Evolutionary conservation across 768 basidiomycete genomes (phyloP).

Genomic region (Pleurotus pulmonarius): DNA sequence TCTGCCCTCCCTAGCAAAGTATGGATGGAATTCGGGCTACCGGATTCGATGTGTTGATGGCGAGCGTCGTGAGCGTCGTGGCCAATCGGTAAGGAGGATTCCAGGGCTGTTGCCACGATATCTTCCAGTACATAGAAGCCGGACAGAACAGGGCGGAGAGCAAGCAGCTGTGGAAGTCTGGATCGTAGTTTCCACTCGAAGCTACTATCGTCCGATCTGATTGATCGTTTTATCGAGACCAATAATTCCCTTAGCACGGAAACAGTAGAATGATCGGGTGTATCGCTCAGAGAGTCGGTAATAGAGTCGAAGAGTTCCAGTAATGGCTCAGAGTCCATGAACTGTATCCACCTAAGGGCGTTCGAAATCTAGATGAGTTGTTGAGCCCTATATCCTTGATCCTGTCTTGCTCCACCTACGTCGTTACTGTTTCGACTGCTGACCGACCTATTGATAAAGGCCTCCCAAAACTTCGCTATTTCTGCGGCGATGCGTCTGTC

Average conservation of each 20-base stretch:
- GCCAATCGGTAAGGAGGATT: conserved; percentile 34
- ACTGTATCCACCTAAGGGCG: conserved; percentile 52
- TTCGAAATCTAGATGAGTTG: conserved; percentile 17
- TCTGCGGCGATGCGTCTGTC: conserved; percentile 39
- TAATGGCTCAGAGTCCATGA: conserved; percentile 39
- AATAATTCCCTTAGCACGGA: conserved; percentile 35
- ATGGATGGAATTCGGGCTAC: conserved; percentile 12
- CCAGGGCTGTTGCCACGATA: conserved; percentile 40
- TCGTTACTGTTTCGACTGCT: not conserved
- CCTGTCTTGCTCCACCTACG: not conserved
- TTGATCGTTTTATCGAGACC: conserved; percentile 21
- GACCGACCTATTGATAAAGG: conserved; percentile 11
- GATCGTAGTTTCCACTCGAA: conserved; percentile 22
- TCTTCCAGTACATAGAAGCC: conserved; percentile 39
- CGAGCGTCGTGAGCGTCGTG: conserved; percentile 22
- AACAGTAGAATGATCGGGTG: conserved; percentile 6
- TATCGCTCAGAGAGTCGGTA: conserved; percentile 9
- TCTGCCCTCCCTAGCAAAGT: conserved; percentile 21
- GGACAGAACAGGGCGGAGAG: conserved; percentile 29
- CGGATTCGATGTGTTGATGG: not conserved
- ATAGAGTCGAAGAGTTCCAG: conserved; percentile 41
- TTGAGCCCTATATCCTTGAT: not conserved
- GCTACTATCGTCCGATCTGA: conserved; percentile 8
- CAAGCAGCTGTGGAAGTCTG: conserved; percentile 34
- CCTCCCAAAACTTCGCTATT: conserved; percentile 41